Conservation (phyloP, 495 filamentous ascomycete species). For the Letharia columbiana region DNA sequence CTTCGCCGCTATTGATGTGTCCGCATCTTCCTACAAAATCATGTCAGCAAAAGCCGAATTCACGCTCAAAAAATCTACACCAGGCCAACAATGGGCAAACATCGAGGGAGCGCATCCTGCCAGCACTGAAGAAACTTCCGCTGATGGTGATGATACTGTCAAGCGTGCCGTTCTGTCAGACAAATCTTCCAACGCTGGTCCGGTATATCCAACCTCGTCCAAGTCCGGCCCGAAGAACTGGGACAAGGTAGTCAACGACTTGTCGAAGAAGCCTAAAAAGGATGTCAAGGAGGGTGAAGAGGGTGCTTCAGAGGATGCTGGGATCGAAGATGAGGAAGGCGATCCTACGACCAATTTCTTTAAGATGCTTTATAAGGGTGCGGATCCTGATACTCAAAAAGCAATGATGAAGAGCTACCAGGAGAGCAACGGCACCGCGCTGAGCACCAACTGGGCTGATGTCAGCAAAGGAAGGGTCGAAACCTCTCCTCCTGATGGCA, state of each 20-base stretch:
- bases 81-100: slow-evolving; percentile 66
- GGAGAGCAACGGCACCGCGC: slow-evolving; percentile 85
- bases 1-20: slow-evolving; percentile 53
- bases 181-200: slow-evolving; percentile 32
- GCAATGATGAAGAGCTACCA: slow-evolving; percentile 98
- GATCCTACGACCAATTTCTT: slow-evolving; percentile 83
- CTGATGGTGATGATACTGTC: slow-evolving; percentile 20
- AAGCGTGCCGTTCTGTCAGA: slow-evolving; percentile 15
- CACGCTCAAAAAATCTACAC: slow-evolving; percentile 54
- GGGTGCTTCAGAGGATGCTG: slow-evolving; percentile 36
- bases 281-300: slow-evolving; percentile 26
- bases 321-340: slow-evolving; percentile 54
- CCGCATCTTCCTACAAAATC: slow-evolving; percentile 51
- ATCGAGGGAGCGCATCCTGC: slow-evolving; percentile 48
- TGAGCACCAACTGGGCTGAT: slow-evolving; percentile 90
- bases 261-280: slow-evolving; percentile 41
- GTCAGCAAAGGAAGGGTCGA: slow-evolving; percentile 66
- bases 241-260: slow-evolving; percentile 65
- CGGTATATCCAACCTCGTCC: slow-evolving; percentile 84
- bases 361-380: slow-evolving; percentile 76
- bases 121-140: slow-evolving; percentile 29
- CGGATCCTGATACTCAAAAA: slow-evolving; percentile 68
- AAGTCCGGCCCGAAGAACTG: slow-evolving; percentile 79
- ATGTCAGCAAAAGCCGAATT: slow-evolving; percentile 82
- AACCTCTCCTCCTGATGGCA: slow-evolving; percentile 66